These are phyloP conservation scores for Nicotiana otophora DNA, from an alignment of 257 asterid species.

Conservation along the genomic window DNA sequence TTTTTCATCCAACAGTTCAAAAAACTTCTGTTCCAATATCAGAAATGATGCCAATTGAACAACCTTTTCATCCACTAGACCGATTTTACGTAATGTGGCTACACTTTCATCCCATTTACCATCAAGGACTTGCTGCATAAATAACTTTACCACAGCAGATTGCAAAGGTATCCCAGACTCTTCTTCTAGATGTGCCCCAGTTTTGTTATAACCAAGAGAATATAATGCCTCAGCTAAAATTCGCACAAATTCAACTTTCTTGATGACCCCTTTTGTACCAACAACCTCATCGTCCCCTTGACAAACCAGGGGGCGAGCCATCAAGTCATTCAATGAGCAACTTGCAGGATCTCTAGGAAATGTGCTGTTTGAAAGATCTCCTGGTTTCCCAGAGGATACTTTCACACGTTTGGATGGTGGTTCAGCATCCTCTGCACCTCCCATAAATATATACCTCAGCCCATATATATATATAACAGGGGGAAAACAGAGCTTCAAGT, in stretches of 20 bases:
- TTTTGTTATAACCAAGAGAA: slow-evolving; percentile 71
- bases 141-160: slow-evolving; percentile 46
- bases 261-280: slow-evolving; percentile 63
- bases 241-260: slow-evolving; percentile 67
- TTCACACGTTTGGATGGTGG: slow-evolving; percentile 84
- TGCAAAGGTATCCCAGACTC: slow-evolving; percentile 71
- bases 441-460: slow-evolving; percentile 83
- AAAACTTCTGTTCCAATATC: slow-evolving; percentile 75
- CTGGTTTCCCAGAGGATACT: slow-evolving; percentile 40
- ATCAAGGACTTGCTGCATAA: slow-evolving; percentile 66
- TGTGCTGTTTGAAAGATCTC: slow-evolving; percentile 46
- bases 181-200: slow-evolving; percentile 63
- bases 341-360: slow-evolving; percentile 44
- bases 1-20: slow-evolving; percentile 55
- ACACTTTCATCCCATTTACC: slow-evolving; percentile 88
- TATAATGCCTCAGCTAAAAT: slow-evolving; percentile 71
- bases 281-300: slow-evolving; percentile 61
- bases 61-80: slow-evolving; percentile 43
- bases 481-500: not conserved
- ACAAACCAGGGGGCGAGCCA: slow-evolving; percentile 58
- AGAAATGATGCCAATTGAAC: slow-evolving; percentile 56
- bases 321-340: slow-evolving; percentile 44
- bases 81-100: slow-evolving; percentile 42
- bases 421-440: slow-evolving; percentile 79
- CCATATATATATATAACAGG: slow-evolving; percentile 44